Evolutionary conservation across 2,329 filamentous ascomycete genomes (phyloP), one percentile per base, ranked within the genome.

Genomic region (Leptographium radiaticola): DNA sequence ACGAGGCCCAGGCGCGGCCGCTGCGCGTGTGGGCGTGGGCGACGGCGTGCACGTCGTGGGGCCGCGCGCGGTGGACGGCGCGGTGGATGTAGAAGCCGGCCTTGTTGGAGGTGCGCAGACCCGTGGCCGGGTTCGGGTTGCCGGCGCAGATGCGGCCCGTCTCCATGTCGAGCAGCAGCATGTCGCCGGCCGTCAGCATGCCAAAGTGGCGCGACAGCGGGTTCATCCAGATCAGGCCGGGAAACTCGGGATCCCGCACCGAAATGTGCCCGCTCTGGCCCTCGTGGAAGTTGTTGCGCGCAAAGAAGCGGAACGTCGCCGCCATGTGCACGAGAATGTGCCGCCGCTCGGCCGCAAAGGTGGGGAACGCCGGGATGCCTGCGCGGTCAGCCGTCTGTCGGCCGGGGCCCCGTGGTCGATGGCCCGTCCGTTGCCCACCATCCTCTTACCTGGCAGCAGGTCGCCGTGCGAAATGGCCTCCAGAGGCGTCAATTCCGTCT

Each of bases 71-170:
- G 68, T 86, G 79, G 12, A 88, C 71, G 30, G 81, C 83, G 8
- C 75, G 75, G 67, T 88, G 84, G 59, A 89, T 88, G 57, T 81
- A 68, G 63, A 84, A 87, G 7, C 84, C 84, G 0, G 84, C 81
- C 4, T 78, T 76, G 64, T 88, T 88, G 48, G 76, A 75, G 2
- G 83, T 64, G 30, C 61, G 57, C 44, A 45, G 50, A 10, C 56
- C 57, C 13, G 59, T 61, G 0, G 77, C 36, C 18, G 55, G 57
- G 66, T 74, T 66, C 55, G 52, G 72, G 61, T 84, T 83, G 1
- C 83, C 83, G 16, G 80, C 81, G 6, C 85, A 74, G 11, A 83
- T 73, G 16, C 76, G 75, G n/a, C 83, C 84, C 12, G 68, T 66
- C 47, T 63, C 63, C 55, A 73, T 71, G 58, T 85, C 75, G 6